Conservation (phyloP, 331 rosid genomes). For the Pyracantha coccinea region DNA sequence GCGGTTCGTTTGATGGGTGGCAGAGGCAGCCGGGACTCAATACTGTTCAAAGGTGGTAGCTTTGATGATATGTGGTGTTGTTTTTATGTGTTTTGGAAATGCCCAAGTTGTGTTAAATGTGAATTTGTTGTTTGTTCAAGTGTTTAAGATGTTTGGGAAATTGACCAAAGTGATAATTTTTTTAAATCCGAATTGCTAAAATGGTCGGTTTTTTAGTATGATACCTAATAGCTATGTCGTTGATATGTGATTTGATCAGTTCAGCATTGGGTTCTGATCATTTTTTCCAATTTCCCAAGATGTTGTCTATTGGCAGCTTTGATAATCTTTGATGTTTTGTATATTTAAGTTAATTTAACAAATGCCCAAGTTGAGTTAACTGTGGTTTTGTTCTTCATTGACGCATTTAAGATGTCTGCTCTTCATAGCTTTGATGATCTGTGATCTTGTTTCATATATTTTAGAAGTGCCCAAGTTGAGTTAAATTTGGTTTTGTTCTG, state of each 20-base stretch:
- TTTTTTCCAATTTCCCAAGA: no score
- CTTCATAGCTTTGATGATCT: not conserved
- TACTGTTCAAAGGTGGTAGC: conserved; percentile 73
- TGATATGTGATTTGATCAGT: no score
- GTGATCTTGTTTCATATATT: not conserved
- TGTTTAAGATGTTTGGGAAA: no score
- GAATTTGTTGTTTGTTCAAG: no score
- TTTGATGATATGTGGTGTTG: conserved; percentile 6
- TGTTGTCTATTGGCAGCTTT: not conserved
- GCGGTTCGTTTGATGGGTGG: conserved; percentile 92
- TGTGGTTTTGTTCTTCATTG: not conserved
- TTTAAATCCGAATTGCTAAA: no score
- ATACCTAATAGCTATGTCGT: no score
- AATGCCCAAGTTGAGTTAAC: not conserved
- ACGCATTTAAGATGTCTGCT: not conserved
- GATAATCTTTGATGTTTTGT: conserved; percentile 1
- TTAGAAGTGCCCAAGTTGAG: not conserved
- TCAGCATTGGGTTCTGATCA: no score
- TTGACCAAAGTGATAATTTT: no score
- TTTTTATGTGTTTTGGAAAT: not conserved
- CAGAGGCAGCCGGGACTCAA: conserved; percentile 84
- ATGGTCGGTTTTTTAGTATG: no score
- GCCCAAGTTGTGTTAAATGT: not conserved
- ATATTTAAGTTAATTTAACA: not conserved
- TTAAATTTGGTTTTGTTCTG: not conserved